A percentile compares a stretch with the other conserved stretches of the same genome.
Conservation (phyloP, 2,329 filamentous ascomycete genomes). For the Scortechinia acanthostroma region DNA sequence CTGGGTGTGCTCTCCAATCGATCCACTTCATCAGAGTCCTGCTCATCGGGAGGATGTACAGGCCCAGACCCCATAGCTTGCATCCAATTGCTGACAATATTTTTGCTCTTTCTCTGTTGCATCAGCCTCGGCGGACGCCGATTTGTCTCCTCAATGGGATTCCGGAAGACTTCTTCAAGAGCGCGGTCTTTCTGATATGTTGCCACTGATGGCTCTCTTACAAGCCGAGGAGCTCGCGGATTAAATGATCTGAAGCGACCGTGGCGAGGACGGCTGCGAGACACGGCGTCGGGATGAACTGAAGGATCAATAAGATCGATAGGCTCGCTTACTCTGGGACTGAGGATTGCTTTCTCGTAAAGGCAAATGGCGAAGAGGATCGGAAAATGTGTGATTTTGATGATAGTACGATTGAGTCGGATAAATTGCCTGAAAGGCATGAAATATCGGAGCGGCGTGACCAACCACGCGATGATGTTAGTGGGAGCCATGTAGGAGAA, state of each 20-base stretch:
- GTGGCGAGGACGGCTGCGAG: slow-evolving; percentile 47
- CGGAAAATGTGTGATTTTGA: slow-evolving; percentile 85
- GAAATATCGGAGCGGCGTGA: slow-evolving; percentile 75
- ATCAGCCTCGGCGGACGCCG: slow-evolving; percentile 76
- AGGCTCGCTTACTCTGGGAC: slow-evolving; percentile 70
- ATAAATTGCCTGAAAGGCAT: slow-evolving; percentile 79
- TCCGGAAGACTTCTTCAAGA: slow-evolving; percentile 82
- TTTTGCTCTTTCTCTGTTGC: slow-evolving; percentile 25
- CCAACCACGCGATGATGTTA: slow-evolving; percentile 83
- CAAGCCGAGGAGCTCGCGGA: slow-evolving; percentile 46
- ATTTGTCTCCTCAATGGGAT: slow-evolving; percentile 58
- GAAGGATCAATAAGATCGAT: slow-evolving; percentile 77
- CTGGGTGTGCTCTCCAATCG: neutral
- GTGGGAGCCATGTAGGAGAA: slow-evolving; percentile 90
- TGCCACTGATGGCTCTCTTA: slow-evolving; percentile 79
- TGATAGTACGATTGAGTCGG: slow-evolving; percentile 78
- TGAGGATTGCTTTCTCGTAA: slow-evolving; percentile 77
- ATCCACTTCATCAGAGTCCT: neutral
- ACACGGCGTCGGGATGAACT: slow-evolving; percentile 35
- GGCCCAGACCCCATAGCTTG: neutral
- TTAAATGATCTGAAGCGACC: slow-evolving; percentile 58
- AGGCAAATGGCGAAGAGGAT: slow-evolving; percentile 78
- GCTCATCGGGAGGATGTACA: neutral
- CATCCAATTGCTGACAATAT: neutral
- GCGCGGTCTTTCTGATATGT: slow-evolving; percentile 86